Conservation (phyloP, 2,329 filamentous ascomycete species). For the Fusarium armeniacum region DNA sequence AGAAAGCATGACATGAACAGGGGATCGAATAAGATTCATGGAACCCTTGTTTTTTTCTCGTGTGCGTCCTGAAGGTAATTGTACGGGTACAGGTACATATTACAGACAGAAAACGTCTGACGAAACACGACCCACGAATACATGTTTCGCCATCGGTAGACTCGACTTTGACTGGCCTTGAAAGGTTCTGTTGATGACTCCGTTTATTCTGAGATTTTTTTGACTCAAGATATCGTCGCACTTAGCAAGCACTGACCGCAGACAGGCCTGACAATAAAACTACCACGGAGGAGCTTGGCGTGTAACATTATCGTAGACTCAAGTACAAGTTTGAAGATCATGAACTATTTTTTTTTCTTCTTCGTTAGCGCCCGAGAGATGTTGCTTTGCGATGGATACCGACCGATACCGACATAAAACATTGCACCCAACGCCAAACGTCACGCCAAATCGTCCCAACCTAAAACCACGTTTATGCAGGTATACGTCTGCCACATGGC, state of each 20-base stretch:
- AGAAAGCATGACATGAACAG: constrained; percentile 23
- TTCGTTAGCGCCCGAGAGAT: constrained; percentile 1
- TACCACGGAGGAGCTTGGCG: neutral
- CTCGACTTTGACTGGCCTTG: neutral
- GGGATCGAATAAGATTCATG: constrained; percentile 30
- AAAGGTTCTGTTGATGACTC: constrained; percentile 13
- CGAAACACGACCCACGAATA: constrained; percentile 16
- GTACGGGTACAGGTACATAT: neutral
- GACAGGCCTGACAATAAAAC: neutral
- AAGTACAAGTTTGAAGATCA: constrained; percentile 21
- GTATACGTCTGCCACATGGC: constrained; percentile 44
- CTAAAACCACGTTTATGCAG: constrained; percentile 25
- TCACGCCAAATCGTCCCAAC: constrained; percentile 29
- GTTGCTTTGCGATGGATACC: constrained; percentile 7
- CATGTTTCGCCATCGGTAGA: constrained; percentile 16
- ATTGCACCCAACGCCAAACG: constrained; percentile 4
- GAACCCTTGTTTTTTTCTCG: constrained; percentile 25
- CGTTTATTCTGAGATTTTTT: constrained; percentile 16
- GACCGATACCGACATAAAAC: neutral
- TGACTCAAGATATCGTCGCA: constrained; percentile 3
- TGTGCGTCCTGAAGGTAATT: neutral
- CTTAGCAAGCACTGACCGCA: neutral
- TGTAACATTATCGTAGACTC: constrained; percentile 9
- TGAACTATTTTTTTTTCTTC: neutral
- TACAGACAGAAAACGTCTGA: neutral